Evolutionary conservation across 345 rosid genomes (phyloP).

Genomic region (Theobroma cacao): DNA sequence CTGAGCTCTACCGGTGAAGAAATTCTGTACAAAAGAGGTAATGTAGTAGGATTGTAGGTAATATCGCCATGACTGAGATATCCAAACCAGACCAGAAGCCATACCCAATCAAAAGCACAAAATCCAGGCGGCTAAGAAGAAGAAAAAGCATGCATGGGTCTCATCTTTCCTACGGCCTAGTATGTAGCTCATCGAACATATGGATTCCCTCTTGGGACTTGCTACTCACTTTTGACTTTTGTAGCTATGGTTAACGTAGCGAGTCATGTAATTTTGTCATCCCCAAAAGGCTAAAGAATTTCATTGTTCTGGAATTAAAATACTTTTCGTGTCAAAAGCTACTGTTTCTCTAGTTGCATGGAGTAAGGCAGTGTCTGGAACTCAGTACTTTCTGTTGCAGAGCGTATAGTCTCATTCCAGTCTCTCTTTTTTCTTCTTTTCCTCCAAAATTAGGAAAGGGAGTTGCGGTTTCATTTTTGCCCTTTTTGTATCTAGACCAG

Average conservation of each 20-base stretch:
- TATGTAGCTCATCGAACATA: neutral
- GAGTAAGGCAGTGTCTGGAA: neutral
- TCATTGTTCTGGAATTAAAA: neutral
- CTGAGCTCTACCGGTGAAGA: neutral
- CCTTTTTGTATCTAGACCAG: neutral
- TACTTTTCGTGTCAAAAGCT: slow-evolving; percentile 15
- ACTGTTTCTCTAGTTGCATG: neutral
- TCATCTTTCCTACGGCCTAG: neutral
- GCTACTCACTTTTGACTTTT: neutral
- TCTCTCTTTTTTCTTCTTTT: too few relatives aligned
- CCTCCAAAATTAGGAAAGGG: neutral
- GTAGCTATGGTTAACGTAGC: neutral
- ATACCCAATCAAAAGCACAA: neutral
- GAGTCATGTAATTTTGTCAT: neutral
- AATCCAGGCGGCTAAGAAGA: neutral
- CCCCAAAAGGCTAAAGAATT: neutral
- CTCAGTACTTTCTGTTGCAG: neutral
- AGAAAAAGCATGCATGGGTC: neutral
- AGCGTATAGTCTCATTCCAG: neutral
- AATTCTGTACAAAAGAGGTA: too few relatives aligned
- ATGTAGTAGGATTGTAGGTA: neutral
- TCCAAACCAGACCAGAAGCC: neutral
- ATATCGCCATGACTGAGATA: too few relatives aligned
- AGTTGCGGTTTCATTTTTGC: neutral
- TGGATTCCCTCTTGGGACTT: neutral